Conservation (phyloP, 176 grass and related monocot species). For the Areca catechu region DNA sequence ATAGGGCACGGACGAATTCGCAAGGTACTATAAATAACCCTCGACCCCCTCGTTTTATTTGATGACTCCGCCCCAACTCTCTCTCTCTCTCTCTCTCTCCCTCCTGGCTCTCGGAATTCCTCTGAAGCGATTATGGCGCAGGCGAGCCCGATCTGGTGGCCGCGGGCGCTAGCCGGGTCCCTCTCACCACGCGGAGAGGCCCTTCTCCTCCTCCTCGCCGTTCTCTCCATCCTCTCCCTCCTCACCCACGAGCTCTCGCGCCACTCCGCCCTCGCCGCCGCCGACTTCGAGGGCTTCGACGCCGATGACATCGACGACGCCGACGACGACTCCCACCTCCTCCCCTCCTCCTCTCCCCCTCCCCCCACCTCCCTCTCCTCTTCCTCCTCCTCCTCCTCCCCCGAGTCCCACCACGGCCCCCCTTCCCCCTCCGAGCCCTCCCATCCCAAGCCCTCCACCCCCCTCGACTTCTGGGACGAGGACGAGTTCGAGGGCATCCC, state of each 20-base stretch:
- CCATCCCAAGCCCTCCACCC: conserved; percentile 20
- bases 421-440: conserved; percentile 9
- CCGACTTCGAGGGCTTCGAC: conserved; percentile 25
- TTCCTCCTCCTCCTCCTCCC: conserved; percentile 9
- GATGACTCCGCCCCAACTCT: too few species aligned
- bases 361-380: conserved; percentile 20
- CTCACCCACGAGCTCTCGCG: conserved; percentile 74
- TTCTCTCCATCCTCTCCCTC: conserved; percentile 35
- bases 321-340: conserved; percentile 26
- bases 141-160: conserved; percentile 36
- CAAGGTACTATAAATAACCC: too few species aligned
- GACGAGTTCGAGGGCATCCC: conserved; percentile 99
- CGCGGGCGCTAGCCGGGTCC: conserved; percentile 26
- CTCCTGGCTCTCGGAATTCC: too few species aligned
- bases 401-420: conserved; percentile 29
- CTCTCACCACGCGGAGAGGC: not conserved
- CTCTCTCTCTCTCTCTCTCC: too few species aligned
- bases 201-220: conserved; percentile 23
- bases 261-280: conserved; percentile 56
- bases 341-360: conserved; percentile 26
- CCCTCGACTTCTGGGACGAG: conserved; percentile 87
- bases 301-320: conserved; percentile 35
- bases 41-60: too few species aligned
- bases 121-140: conserved; percentile 31
- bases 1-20: too few species aligned